phyloP scores from a whole-genome alignment of 306 rosid genomes.

The Castanea crenata region DNA sequence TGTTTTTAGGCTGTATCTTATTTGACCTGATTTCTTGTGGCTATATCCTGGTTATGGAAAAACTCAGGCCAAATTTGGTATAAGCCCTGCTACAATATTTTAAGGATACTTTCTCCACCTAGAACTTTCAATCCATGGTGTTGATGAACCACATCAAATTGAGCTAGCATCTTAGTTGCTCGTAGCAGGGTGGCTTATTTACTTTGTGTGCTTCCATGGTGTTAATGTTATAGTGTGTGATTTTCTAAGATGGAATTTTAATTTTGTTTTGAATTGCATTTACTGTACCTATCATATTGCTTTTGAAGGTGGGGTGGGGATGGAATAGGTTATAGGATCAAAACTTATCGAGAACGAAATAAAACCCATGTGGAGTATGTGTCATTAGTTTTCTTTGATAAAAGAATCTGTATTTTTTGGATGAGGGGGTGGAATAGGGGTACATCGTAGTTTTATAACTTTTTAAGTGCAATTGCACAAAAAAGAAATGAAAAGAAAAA shows the following conservation, averaged over 20 bases:
- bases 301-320: background rate
- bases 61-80: background rate
- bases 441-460: too few species aligned
- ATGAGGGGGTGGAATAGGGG: too few species aligned
- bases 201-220: background rate
- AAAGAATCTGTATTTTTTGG: too few species aligned
- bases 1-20: slow-evolving; percentile 20
- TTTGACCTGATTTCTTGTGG: background rate
- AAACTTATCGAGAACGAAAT: too few species aligned
- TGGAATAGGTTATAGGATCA: background rate
- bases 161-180: background rate
- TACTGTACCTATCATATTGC: background rate
- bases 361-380: too few species aligned
- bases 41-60: background rate
- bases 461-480: too few species aligned
- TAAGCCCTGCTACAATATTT: background rate
- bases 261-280: background rate
- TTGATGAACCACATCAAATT: background rate
- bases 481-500: too few species aligned
- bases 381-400: too few species aligned
- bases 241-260: background rate
- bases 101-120: background rate
- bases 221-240: too few species aligned
- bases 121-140: background rate
- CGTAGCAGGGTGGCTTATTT: background rate